Conservation (phyloP, 306 rosid species). For the Lathyrus sativus region DNA sequence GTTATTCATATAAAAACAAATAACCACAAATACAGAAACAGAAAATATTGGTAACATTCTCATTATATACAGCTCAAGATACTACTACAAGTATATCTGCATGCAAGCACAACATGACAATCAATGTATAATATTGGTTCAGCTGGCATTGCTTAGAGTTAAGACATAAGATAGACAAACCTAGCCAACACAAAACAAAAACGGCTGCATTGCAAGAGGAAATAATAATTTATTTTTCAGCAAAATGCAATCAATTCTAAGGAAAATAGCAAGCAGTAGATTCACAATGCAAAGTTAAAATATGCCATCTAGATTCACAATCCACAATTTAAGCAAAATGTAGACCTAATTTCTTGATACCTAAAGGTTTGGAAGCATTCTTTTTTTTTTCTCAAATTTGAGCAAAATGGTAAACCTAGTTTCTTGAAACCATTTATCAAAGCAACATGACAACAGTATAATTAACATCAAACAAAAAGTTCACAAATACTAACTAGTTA, state of each 20-base stretch:
- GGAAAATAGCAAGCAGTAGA: background rate
- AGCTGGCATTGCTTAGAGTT: background rate
- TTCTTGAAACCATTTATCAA: background rate
- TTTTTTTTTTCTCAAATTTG: too few relatives aligned
- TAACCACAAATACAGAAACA: background rate
- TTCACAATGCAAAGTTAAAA: background rate
- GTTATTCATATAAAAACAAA: background rate
- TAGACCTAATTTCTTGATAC: background rate
- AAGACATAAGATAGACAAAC: background rate
- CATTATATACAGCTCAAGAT: background rate
- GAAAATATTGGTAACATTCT: background rate
- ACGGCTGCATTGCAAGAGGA: background rate
- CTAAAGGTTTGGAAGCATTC: background rate
- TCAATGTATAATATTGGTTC: background rate
- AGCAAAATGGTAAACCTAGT: too few relatives aligned
- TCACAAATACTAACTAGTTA: background rate
- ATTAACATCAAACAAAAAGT: background rate
- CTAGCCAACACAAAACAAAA: background rate
- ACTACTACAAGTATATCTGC: background rate
- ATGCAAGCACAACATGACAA: background rate
- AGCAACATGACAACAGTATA: background rate
- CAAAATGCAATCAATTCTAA: background rate
- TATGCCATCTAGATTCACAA: constrained; percentile 3
- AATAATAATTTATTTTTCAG: background rate
- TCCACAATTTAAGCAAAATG: background rate